Evolutionary conservation across 2,329 filamentous ascomycete genomes (phyloP), one percentile per base, ranked within the genome.

Genomic region (Emergomyces pasteurianus): DNA sequence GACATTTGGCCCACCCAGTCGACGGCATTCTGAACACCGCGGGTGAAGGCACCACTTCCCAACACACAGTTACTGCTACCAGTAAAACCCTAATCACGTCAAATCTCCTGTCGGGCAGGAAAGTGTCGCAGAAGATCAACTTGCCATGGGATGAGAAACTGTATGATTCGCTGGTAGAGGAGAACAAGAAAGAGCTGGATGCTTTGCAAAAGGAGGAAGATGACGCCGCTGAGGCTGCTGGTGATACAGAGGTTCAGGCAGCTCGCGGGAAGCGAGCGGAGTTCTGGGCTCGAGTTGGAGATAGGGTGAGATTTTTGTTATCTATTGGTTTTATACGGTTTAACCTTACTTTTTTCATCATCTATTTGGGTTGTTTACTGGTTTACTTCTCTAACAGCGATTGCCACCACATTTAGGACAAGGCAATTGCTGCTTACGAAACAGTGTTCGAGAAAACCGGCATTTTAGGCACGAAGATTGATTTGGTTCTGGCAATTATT

Each of bases 381-480:
- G 38, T 26, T 42, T 54, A 36, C 26, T 14, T 53, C 26, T 47
- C 58, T 59, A 61, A 63, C 38, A 3, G 14, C 10, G 50, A 36
- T 10, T 42, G 61, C 26, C 36, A 14, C 54, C 31, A 38, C 58
- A 26, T 54, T 60, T 70, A 96, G 91, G 94, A 99, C 75, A 94
- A 94, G 82, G 90, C 94, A 23, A 89, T 97, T 70, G 85, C 90
- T 62, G 88, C 89, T 59, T 96, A 92, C 79, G 94, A 99, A 80
- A 87, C 87, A 69, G 84, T 97, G 60, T 90, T 96, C 68, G 92
- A 97, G 73, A 96, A 96, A 82, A 97, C 91, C n/a, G 89, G 92
- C 65, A 90, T 96, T 68, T 83, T 99, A 63, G 94, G 92, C 69
- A 92, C 89, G 67, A 97, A 96, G 81, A 99, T 99, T 74, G 94